Conservation (phyloP, 148 eudicot genomes). For the Rhododendron ferrugineum region DNA sequence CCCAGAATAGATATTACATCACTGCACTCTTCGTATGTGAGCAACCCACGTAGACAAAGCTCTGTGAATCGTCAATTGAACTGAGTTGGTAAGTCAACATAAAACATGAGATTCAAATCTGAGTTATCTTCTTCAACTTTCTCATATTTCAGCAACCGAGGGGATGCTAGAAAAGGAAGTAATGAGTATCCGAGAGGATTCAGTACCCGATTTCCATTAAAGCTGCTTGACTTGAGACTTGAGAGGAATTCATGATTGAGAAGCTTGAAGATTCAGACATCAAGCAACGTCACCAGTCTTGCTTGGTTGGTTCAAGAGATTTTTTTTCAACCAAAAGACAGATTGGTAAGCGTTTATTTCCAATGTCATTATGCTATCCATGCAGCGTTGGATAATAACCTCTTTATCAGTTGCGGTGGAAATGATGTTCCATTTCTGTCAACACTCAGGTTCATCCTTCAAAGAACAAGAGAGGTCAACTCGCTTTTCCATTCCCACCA, state of each 20-base stretch:
- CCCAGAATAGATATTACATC: not conserved
- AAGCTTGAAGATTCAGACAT: not conserved
- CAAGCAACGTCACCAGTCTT: not conserved
- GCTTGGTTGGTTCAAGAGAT: conserved; percentile 6
- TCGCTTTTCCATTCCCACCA: not conserved
- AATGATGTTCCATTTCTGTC: not conserved
- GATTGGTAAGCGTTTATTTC: not conserved
- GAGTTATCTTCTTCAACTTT: not conserved
- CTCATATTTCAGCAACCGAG: not conserved
- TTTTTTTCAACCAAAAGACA: not conserved
- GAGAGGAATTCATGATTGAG: not conserved
- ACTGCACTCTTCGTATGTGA: not conserved
- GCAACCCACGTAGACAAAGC: not conserved
- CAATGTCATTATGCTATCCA: not conserved
- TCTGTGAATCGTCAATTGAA: not conserved
- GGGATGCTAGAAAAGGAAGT: not conserved
- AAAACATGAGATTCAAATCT: not conserved
- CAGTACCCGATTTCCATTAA: not conserved
- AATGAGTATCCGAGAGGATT: not conserved
- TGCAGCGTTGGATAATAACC: not conserved
- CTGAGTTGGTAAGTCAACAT: not conserved
- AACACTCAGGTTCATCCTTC: not conserved
- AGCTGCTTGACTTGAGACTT: not conserved
- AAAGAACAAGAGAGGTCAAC: not conserved
- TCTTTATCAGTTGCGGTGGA: not conserved